Percentiles rank a stretch among this genome's conserved stretches.
phyloP scores from a whole-genome alignment of 805 yeast genomes.

The Ogataea glucozyma region DNA sequence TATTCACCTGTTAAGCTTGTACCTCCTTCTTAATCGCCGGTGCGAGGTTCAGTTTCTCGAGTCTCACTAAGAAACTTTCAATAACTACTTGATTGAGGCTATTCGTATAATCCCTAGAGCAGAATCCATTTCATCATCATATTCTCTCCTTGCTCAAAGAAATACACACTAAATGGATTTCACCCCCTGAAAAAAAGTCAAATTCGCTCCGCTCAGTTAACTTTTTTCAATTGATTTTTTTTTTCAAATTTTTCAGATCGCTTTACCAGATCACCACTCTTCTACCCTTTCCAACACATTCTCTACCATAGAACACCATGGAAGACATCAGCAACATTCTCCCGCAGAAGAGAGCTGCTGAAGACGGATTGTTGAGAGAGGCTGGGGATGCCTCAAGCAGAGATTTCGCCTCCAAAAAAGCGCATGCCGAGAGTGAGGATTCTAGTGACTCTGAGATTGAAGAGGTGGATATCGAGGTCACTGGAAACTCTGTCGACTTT shows the following conservation, averaged over 20 bases:
- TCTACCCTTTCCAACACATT: background rate
- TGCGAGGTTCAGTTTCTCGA: background rate
- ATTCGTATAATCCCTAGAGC: no score
- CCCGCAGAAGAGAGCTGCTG: conserved; percentile 17
- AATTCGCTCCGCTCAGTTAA: no score
- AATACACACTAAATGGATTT: no score
- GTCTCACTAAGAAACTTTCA: background rate
- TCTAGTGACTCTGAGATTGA: background rate
- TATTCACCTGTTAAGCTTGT: no score
- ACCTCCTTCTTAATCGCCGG: no score
- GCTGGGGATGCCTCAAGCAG: background rate
- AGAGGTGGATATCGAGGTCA: conserved; percentile 11
- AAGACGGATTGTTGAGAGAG: background rate
- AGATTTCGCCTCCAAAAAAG: conserved; percentile 1
- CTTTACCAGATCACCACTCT: background rate
- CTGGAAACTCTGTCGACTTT: conserved; percentile 11
- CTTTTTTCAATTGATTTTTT: background rate
- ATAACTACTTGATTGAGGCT: no score
- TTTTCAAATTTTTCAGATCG: conserved; percentile 3
- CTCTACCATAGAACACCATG: background rate
- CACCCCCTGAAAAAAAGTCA: no score
- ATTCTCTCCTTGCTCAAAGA: no score
- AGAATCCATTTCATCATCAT: no score
- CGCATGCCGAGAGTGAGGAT: background rate
- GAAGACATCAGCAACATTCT: conserved; percentile 1